These are phyloP conservation scores for Berkeleyomyces rouxiae DNA, from an alignment of 2,329 filamentous ascomycete species.

Conservation along the genomic window DNA sequence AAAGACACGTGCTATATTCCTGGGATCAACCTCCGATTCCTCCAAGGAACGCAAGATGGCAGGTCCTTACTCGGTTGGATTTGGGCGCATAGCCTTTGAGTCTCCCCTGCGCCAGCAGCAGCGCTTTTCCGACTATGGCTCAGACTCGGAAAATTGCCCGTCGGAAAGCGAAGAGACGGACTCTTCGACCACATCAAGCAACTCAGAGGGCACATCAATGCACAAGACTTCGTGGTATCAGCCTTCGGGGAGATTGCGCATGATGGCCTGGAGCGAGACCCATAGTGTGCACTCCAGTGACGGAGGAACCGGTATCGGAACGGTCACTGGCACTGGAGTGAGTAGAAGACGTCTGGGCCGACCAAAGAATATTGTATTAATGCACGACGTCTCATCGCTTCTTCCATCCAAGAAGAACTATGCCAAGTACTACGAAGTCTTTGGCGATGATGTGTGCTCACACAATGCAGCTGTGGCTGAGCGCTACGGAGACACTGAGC, in stretches of 20 bases:
- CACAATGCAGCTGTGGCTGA: conserved; percentile 70
- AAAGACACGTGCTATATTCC: conserved; percentile 33
- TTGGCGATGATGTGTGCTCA: conserved; percentile 66
- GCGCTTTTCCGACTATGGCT: conserved; percentile 32
- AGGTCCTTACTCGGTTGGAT: conserved; percentile 40
- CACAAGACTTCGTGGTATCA: conserved; percentile 42
- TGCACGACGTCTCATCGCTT: conserved; percentile 52
- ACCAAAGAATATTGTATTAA: conserved; percentile 41
- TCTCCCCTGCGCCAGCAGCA: conserved; percentile 31
- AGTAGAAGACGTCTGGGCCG: conserved; percentile 29
- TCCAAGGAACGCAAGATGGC: conserved; percentile 29
- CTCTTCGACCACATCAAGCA: conserved; percentile 34
- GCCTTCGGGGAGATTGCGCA: conserved; percentile 33
- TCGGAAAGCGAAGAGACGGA: conserved; percentile 22
- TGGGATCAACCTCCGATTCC: neutral
- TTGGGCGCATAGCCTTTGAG: conserved; percentile 38
- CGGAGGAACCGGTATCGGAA: conserved; percentile 36
- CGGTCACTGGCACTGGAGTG: conserved; percentile 22
- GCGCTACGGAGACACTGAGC: conserved; percentile 48
- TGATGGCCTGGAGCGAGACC: conserved; percentile 40
- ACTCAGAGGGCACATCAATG: conserved; percentile 47
- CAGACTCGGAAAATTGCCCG: conserved; percentile 28
- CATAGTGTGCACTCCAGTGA: conserved; percentile 43
- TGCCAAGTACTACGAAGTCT: conserved; percentile 66
- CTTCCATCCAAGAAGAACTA: conserved; percentile 67